Evolutionary conservation across 2,329 filamentous ascomycete species (phyloP).

Genomic region (Aschersonia sp.): DNA sequence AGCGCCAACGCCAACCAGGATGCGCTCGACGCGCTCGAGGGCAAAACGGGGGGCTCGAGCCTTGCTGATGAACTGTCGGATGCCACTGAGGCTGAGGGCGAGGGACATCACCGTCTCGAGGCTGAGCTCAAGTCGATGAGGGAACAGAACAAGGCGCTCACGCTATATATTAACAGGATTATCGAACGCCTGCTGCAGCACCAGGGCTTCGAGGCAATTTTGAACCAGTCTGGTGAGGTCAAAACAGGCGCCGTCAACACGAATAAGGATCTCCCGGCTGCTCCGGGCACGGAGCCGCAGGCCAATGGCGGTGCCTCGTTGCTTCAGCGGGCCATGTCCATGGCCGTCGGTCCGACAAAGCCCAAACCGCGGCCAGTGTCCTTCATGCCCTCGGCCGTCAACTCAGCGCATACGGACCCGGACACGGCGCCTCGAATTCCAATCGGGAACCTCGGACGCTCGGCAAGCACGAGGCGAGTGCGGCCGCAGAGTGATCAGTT

Average conservation of each 20-base stretch:
- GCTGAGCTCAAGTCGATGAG: conserved; percentile 64
- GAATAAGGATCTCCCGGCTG: conserved; percentile 75
- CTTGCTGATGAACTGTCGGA: conserved; percentile 83
- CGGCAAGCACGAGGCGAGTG: conserved; percentile 35
- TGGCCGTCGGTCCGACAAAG: conserved; percentile 33
- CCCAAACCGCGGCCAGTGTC: conserved; percentile 42
- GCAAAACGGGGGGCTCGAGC: conserved; percentile 35
- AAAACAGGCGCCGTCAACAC: conserved; percentile 28
- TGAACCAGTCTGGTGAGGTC: conserved; percentile 60
- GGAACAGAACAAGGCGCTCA: conserved; percentile 94
- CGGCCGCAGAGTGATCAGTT: conserved; percentile 51
- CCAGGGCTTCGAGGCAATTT: conserved; percentile 86
- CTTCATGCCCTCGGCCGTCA: conserved; percentile 29
- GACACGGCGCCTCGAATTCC: conserved; percentile 65
- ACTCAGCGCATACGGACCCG: conserved; percentile 44
- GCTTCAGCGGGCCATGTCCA: conserved; percentile 47
- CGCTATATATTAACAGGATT: conserved; percentile 97
- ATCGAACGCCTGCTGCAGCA: conserved; percentile 89
- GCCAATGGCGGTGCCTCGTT: conserved; percentile 28
- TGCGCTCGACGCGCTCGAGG: conserved; percentile 49
- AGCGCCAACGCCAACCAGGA: conserved; percentile 44
- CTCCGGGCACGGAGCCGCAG: conserved; percentile 27
- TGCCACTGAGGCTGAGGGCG: conserved; percentile 43
- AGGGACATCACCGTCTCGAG: conserved; percentile 55
- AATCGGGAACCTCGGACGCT: conserved; percentile 41